Conservation (phyloP, 306 rosid genomes). For the Arachis hypogaea region DNA sequence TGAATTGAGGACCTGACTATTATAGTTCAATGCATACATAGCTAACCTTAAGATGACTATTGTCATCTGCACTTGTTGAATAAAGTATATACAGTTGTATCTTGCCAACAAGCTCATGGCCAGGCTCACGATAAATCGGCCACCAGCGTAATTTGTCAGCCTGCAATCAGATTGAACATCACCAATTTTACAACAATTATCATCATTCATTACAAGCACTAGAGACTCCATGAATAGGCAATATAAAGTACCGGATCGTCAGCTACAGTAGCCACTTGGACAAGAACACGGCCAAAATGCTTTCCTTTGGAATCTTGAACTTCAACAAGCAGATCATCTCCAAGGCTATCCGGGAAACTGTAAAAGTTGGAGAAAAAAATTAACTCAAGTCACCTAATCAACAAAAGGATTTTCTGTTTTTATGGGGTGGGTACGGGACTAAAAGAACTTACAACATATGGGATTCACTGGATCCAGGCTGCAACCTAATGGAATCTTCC, state of each 20-base stretch:
- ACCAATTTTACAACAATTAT: constrained; percentile 37
- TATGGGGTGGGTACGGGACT: not conserved
- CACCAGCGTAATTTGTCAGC: constrained; percentile 98
- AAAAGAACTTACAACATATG: constrained; percentile 76
- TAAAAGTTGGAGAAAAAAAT: constrained; percentile 53
- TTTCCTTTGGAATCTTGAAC: constrained; percentile 94
- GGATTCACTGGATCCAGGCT: constrained; percentile 92
- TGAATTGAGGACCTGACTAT: constrained; percentile 8
- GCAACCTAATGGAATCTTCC: constrained; percentile 84
- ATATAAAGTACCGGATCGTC: constrained; percentile 75
- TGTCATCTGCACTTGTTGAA: constrained; percentile 81
- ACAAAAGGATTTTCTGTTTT: not conserved
- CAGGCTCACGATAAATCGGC: constrained; percentile 78
- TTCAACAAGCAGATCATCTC: constrained; percentile 90
- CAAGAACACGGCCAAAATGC: constrained; percentile 74
- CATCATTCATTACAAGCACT: constrained; percentile 17
- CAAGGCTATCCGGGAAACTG: constrained; percentile 97
- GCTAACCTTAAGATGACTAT: constrained; percentile 77
- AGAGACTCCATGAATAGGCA: constrained; percentile 21
- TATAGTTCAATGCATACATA: not conserved
- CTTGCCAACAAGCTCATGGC: constrained; percentile 85
- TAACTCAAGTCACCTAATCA: constrained; percentile 39
- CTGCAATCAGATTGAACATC: constrained; percentile 57
- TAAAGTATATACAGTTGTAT: constrained; percentile 76
- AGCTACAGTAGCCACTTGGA: constrained; percentile 85